Evolutionary conservation across 208 protist species (phyloP).

Genomic region (Zelonia costaricensis): DNA sequence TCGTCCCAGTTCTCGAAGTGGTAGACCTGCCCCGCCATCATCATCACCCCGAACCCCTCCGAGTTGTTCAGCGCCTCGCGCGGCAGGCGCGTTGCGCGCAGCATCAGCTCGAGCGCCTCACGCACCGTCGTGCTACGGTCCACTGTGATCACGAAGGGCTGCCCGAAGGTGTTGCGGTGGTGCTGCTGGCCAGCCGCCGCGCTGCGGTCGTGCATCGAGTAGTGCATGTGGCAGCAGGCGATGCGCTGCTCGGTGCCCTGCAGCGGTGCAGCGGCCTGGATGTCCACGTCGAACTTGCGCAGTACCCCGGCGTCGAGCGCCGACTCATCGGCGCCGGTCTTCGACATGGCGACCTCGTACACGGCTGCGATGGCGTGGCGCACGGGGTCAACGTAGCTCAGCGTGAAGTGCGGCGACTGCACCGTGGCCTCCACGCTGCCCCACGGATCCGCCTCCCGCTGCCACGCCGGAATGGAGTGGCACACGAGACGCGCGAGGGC

Average conservation of each 20-base stretch:
- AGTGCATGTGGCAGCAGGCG: constrained; percentile 68
- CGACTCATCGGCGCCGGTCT: constrained; percentile 12
- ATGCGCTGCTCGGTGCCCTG: constrained; percentile 49
- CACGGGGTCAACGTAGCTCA: constrained; percentile 36
- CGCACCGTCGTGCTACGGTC: constrained; percentile 40
- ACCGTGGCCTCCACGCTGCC: constrained; percentile 34
- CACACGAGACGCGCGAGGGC: constrained; percentile 32
- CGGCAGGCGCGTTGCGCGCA: constrained; percentile 38
- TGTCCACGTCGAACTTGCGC: constrained; percentile 34
- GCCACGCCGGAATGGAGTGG: constrained; percentile 33
- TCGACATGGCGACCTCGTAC: constrained; percentile 41
- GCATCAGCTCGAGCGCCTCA: constrained; percentile 40
- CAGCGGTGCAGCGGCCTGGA: constrained; percentile 49
- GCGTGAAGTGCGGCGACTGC: constrained; percentile 32
- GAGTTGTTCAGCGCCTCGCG: constrained; percentile 39
- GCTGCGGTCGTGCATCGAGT: constrained; percentile 14
- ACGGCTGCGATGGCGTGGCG: constrained; percentile 42
- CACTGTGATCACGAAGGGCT: constrained; percentile 74
- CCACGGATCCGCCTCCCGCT: constrained; percentile 41
- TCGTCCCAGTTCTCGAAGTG: constrained; percentile 58
- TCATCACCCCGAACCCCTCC: constrained; percentile 43
- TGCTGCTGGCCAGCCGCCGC: neutral
- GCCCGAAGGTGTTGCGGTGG: constrained; percentile 39
- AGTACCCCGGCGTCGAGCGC: constrained; percentile 29
- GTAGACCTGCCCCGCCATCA: constrained; percentile 40